Base-by-base conservation (phyloP, 202 grass and related monocot genomes). In the Cymbopogon flexuosus region DNA sequence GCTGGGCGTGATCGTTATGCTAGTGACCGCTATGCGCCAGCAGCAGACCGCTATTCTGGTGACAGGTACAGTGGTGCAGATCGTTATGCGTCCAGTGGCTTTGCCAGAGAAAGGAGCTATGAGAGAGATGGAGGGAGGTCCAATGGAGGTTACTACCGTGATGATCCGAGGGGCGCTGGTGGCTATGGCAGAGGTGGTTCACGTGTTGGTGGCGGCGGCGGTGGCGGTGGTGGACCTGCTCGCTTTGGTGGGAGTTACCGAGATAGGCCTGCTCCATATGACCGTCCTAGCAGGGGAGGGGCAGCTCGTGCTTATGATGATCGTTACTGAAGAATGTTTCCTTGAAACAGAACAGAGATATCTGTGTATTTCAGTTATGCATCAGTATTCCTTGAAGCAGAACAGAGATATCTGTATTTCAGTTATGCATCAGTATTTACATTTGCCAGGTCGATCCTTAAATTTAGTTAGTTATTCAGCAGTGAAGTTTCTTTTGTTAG, bases 51-150 rank as follows among this genome's bases (percentile, higher is more conserved):
- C 70, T 93, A 88, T 95, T 47, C 90, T 51, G 75, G 85, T 65
- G 96, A 96, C 72, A 99, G 88, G 67, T 96, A 99, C 71, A 75
- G 59, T 75, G 92, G 62, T 58, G 76, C 82, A 14, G 96, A 99
- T 76, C 87, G 88, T 69, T 96, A 95, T 43, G 33, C 84, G 43
- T 88, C 88, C 34, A 87, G 86, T 75, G 92, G 82, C 58, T 95
- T 93, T 85, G 65, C 75, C 60, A 95, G 89, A 74, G 96, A 96
- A 81, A 96, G 87, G 86, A 92, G 87, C 30, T 93, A 94, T 58
- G 95, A 93, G 27, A 91, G 86, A 85, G 90, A 97, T 71, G 84
- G 81, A 78, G 93, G 83, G 59, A 66, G 79, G 6, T 29, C 86
- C 3, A 46, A 72, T 31, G 87, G 86, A 58, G 74, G 79, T 56